Percentiles rank a stretch among this genome's conserved stretches.
These are phyloP conservation scores for Coemansia sp. DNA, from an alignment of 192 early-diverging fungal species.

Conservation along the genomic window DNA sequence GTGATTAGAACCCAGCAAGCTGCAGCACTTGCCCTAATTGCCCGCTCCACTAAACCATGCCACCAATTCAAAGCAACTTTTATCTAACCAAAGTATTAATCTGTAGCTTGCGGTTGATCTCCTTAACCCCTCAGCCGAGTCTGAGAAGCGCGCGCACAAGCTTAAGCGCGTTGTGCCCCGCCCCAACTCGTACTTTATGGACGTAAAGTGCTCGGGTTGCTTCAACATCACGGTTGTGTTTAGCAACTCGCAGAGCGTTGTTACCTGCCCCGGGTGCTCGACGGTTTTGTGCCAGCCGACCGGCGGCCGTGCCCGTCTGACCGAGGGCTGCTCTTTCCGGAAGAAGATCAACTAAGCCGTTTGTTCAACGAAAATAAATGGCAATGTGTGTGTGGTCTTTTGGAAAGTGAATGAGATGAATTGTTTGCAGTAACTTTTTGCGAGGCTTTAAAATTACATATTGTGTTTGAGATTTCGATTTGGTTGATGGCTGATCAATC, in stretches of 20 bases:
- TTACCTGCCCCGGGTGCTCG: conserved; percentile 91
- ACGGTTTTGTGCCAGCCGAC: conserved; percentile 99
- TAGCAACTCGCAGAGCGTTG: conserved; percentile 98
- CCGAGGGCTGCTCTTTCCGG: conserved; percentile 87
- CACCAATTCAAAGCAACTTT: no score
- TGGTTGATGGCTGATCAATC: no score
- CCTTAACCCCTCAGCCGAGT: conserved; percentile 81
- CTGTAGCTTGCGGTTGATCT: conserved; percentile 88
- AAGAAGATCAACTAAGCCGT: conserved; percentile 62
- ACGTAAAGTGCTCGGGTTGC: conserved; percentile 96
- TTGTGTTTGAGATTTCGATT: no score
- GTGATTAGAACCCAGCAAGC: no score
- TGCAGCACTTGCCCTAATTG: no score
- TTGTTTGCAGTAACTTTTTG: no score
- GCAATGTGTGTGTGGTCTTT: no score
- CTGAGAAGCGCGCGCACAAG: conserved; percentile 84
- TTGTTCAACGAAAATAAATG: no score
- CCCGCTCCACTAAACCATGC: no score
- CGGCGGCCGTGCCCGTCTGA: conserved; percentile 96
- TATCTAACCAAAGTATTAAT: background rate
- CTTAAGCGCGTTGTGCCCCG: conserved; percentile 95
- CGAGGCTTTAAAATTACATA: no score
- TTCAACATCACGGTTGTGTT: conserved; percentile 98
- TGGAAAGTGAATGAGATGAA: no score
- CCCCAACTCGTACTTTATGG: conserved; percentile 99